Base-by-base conservation (phyloP, 2,329 filamentous ascomycete species). In the Trichophyton rubrum region DNA sequence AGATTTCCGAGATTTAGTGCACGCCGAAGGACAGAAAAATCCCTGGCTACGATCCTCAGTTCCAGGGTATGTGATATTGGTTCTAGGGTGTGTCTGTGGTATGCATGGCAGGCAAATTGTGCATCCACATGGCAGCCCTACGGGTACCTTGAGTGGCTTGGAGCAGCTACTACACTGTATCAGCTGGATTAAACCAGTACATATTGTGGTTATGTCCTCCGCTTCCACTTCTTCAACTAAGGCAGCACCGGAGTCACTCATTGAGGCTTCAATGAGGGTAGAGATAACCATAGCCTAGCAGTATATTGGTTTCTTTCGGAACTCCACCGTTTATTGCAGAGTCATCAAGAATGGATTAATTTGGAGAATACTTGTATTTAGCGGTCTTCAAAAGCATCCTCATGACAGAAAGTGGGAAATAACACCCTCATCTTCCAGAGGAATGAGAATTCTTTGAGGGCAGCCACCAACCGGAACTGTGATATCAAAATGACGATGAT, bases 81-180 rank as follows among this genome's bases (percentile, higher is more conserved):
- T 77, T 51, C 90, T 82, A 15, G 79, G 71, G 67, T 86, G 82
- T 1, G 84, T 74, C 55, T 82, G 74, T 1, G 90, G 90, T 1
- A 95, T 74, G 72, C 91, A 96, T 57, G 73, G 72, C 67, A 81
- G 84, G 74, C 91, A 96, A 9, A 95, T 73, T 9, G 85, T 86
- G 68, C 86, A 83, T 30, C 90, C 90, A 70, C 91, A 96, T 3
- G 90, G 90, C 3, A 96, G 76, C 0, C 88, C 88, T 61, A 90
- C 79, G 3, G 90, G 88, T 7, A 83, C 78, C 53, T 75, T 78
- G 33, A 93, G 77, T 0, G 87, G 85, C 49, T 77, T 77, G 2
- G 85, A 88, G 72, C 91, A 96, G 64, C 81, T 76, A 9, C 80
- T 80, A 70, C 91, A 96, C 74, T 95, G 89, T 59, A 93, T 80